These are phyloP conservation scores for Bolboschoenus planiculmis DNA, from an alignment of 176 grass and related monocot genomes.

Conservation along the genomic window DNA sequence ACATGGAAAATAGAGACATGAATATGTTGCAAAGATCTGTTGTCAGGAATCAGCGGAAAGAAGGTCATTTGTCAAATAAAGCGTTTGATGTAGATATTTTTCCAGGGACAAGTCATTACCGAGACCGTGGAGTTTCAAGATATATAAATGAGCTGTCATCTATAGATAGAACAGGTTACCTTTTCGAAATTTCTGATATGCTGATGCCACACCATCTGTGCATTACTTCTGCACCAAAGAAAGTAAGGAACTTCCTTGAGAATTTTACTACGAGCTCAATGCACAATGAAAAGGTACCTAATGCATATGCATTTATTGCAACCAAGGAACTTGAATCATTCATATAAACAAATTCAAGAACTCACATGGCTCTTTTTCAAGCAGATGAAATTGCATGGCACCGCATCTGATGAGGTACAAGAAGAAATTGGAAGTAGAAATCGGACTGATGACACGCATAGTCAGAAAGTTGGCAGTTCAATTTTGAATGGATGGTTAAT, in stretches of 20 bases:
- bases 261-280: not conserved
- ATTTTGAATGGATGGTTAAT: slow-evolving; percentile 26
- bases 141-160: not conserved
- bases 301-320: not conserved
- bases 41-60: not conserved
- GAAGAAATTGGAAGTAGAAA: slow-evolving; percentile 2
- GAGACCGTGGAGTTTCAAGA: not conserved
- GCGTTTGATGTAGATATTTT: not conserved
- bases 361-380: slow-evolving; percentile 5
- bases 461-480: slow-evolving; percentile 9
- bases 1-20: not conserved
- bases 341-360: not conserved
- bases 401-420: slow-evolving; percentile 1
- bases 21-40: not conserved
- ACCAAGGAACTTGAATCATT: not conserved
- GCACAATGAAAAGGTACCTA: slow-evolving; percentile 22
- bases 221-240: slow-evolving; percentile 21
- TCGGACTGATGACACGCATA: not conserved
- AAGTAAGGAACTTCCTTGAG: slow-evolving; percentile 18
- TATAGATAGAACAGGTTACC: slow-evolving; percentile 1
- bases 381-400: slow-evolving; percentile 20
- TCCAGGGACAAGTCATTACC: not conserved
- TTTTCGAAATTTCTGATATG: slow-evolving; percentile 25
- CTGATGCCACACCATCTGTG: slow-evolving; percentile 27
- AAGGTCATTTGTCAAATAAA: not conserved